Conservation (phyloP, 2,329 filamentous ascomycete species). For the Alternaria sp. region DNA sequence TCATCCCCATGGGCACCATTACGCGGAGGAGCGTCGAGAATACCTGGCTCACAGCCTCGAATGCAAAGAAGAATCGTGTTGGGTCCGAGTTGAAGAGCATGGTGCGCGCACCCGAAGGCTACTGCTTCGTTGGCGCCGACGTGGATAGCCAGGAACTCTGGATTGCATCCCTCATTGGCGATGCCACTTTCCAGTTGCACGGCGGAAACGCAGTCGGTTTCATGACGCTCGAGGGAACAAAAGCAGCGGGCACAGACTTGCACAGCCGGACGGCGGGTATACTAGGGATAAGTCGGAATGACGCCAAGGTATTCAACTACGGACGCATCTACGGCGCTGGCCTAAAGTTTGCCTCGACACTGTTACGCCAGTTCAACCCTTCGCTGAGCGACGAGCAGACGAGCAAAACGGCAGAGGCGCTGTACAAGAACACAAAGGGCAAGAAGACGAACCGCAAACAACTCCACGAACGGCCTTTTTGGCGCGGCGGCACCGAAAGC, state of each 20-base stretch:
- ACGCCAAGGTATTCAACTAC: slow-evolving; percentile 98
- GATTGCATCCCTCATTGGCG: slow-evolving; percentile 95
- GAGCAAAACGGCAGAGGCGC: slow-evolving; percentile 73
- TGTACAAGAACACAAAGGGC: slow-evolving; percentile 92
- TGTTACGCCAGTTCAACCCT: slow-evolving; percentile 94
- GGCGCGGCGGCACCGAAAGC: slow-evolving; percentile 95
- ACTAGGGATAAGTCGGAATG: slow-evolving; percentile 89
- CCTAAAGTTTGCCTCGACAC: slow-evolving; percentile 86
- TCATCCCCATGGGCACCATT: slow-evolving; percentile 98
- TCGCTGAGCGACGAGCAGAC: slow-evolving; percentile 81
- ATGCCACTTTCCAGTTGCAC: slow-evolving; percentile 92
- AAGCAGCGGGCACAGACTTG: slow-evolving; percentile 90
- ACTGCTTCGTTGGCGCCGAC: slow-evolving; percentile 94
- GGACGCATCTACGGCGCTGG: slow-evolving; percentile 99
- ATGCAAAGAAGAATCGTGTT: slow-evolving; percentile 94
- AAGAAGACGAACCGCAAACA: slow-evolving; percentile 79
- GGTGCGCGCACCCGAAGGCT: slow-evolving; percentile 89
- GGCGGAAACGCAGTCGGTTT: slow-evolving; percentile 98
- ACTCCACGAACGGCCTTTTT: slow-evolving; percentile 80
- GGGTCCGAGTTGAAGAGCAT: slow-evolving; percentile 97
- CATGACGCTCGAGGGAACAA: slow-evolving; percentile 97
- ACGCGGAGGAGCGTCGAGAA: slow-evolving; percentile 95
- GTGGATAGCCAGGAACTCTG: slow-evolving; percentile 97
- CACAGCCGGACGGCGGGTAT: slow-evolving; percentile 94
- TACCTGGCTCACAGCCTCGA: slow-evolving; percentile 97